phyloP scores from a whole-genome alignment of 345 rosid genomes.

The Gossypium mustelinum region DNA sequence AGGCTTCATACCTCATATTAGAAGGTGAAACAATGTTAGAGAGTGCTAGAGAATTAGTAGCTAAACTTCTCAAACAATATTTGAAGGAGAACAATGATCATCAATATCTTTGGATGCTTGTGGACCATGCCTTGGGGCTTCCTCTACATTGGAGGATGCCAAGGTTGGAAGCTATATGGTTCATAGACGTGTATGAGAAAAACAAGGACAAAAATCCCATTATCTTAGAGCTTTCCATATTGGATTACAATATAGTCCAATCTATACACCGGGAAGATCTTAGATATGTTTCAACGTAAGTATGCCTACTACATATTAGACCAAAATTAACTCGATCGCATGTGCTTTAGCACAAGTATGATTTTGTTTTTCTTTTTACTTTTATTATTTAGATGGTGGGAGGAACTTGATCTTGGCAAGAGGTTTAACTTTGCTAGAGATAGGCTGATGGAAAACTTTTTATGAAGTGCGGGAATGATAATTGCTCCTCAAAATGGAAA shows the following conservation, averaged over 20 bases:
- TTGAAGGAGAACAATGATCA: not conserved
- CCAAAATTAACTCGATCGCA: not conserved
- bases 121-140: constrained; percentile 24
- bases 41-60: too few relatives aligned
- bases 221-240: too few relatives aligned
- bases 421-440: too few relatives aligned
- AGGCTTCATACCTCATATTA: too few relatives aligned
- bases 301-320: not conserved
- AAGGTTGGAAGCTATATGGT: constrained; percentile 48
- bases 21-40: not conserved
- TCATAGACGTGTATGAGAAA: constrained; percentile 28
- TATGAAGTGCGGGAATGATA: too few relatives aligned
- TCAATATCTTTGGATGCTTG: constrained; percentile 11
- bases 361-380: not conserved
- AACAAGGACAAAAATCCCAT: too few relatives aligned
- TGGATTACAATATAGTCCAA: constrained; percentile 21
- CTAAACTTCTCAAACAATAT: too few relatives aligned
- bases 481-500: too few relatives aligned
- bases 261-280: constrained; percentile 41
- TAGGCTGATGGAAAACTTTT: too few relatives aligned
- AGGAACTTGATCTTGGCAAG: too few relatives aligned
- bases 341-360: not conserved
- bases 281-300: constrained; percentile 2
- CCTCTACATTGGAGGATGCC: not conserved
- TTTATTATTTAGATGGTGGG: too few relatives aligned